Evolutionary conservation across 2,329 filamentous ascomycete genomes (phyloP).

Genomic region (Talaromyces sp.): DNA sequence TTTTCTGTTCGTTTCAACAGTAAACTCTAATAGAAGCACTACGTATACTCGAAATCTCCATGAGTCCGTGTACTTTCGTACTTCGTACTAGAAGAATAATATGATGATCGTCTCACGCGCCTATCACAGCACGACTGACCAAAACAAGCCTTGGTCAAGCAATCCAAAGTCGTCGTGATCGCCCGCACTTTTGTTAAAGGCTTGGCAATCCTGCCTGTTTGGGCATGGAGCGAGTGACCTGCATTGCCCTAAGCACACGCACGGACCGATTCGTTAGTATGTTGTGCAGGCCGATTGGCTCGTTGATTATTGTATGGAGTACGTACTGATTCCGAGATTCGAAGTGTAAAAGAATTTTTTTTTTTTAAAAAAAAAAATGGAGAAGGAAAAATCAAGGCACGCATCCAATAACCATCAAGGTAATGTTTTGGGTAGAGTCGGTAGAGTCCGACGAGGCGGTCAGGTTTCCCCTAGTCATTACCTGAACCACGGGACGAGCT

Average conservation of each 20-base stretch:
- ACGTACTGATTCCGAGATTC: no score
- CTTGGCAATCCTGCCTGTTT: neutral
- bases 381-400: neutral
- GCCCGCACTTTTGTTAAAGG: neutral
- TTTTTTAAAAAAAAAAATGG: neutral
- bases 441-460: neutral
- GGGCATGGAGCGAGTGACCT: neutral
- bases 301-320: no score
- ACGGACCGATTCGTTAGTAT: neutral
- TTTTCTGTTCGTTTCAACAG: neutral
- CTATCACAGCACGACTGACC: neutral
- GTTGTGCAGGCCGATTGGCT: neutral
- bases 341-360: no score
- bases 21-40: neutral
- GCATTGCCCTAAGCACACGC: neutral
- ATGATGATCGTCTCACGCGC: neutral
- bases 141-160: conserved; percentile 2
- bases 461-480: neutral
- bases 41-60: neutral
- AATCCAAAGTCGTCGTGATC: neutral
- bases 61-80: neutral
- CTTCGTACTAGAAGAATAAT: neutral
- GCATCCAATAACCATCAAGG: neutral
- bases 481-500: neutral
- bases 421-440: neutral